These are phyloP conservation scores for Lactarius akahatsu DNA, from an alignment of 768 basidiomycete genomes.

Conservation along the genomic window DNA sequence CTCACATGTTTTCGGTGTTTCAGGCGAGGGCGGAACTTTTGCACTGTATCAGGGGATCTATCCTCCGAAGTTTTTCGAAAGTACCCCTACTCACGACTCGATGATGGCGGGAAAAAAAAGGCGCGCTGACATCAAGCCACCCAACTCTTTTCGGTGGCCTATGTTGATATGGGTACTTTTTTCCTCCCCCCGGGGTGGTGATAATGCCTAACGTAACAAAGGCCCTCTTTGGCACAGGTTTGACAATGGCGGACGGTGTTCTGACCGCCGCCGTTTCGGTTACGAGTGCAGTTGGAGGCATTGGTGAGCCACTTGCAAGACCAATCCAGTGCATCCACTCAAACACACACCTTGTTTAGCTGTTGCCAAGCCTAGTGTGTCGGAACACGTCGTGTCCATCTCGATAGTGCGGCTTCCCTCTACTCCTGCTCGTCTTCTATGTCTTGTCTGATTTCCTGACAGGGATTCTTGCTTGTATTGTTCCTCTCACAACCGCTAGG, in stretches of 20 bases:
- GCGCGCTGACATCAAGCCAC: slow-evolving; percentile 18
- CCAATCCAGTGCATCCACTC: not conserved
- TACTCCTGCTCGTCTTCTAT: not conserved
- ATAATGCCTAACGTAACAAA: slow-evolving; percentile 28
- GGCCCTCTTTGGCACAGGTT: slow-evolving; percentile 62
- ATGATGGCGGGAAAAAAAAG: slow-evolving; percentile 24
- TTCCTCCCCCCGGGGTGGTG: not conserved
- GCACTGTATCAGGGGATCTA: slow-evolving; percentile 62
- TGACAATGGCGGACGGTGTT: slow-evolving; percentile 68
- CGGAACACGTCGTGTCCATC: slow-evolving; percentile 49
- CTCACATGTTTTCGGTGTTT: slow-evolving; percentile 14
- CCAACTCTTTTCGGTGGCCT: slow-evolving; percentile 45
- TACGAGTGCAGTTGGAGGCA: slow-evolving; percentile 64
- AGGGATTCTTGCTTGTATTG: slow-evolving; percentile 57
- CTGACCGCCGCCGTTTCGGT: slow-evolving; percentile 71
- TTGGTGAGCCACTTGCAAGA: slow-evolving; percentile 32
- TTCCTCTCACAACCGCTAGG: slow-evolving; percentile 64
- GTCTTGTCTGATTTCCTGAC: slow-evolving; percentile 1
- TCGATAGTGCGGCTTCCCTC: slow-evolving; percentile 49
- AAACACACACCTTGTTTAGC: slow-evolving; percentile 31
- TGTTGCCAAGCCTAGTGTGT: slow-evolving; percentile 53
- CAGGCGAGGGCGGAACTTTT: slow-evolving; percentile 69
- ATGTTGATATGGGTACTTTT: slow-evolving; percentile 52
- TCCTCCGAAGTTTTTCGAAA: slow-evolving; percentile 40
- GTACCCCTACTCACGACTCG: slow-evolving; percentile 29